Conservation (phyloP, 345 rosid genomes). For the Microthlaspi erraticum region DNA sequence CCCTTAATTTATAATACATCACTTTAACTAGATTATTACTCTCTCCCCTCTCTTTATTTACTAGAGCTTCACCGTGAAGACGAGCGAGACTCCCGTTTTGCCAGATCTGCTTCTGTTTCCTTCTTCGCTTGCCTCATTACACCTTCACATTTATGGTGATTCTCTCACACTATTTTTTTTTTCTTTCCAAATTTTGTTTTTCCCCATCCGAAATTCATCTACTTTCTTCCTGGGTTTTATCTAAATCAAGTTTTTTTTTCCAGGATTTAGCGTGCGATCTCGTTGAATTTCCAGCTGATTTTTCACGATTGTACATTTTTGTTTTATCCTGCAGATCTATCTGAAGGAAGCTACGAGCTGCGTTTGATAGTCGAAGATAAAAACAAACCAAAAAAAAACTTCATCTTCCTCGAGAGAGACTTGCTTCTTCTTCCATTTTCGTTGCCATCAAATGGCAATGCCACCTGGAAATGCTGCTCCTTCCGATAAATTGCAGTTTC, state of each 20-base stretch:
- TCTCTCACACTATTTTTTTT: not conserved
- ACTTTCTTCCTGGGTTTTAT: slow-evolving; percentile 23
- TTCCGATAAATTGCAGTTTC: slow-evolving; percentile 71
- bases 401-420: not conserved
- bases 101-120: slow-evolving; percentile 46
- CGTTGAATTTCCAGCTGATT: not conserved
- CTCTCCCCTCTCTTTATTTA: slow-evolving; percentile 12
- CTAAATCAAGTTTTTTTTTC: slow-evolving; percentile 17
- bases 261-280: slow-evolving; percentile 34
- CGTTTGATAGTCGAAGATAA: slow-evolving; percentile 15
- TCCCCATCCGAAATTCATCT: slow-evolving; percentile 8
- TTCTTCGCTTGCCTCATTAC: slow-evolving; percentile 1
- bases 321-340: slow-evolving; percentile 34
- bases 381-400: not conserved
- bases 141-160: slow-evolving; percentile 38
- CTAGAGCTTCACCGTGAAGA: slow-evolving; percentile 38
- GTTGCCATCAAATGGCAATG: slow-evolving; percentile 71
- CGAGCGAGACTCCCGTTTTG: slow-evolving; percentile 25
- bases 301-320: not conserved
- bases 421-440: not conserved
- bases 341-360: slow-evolving; percentile 29
- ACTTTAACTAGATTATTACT: slow-evolving; percentile 34
- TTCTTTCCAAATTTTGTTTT: not conserved
- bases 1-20: slow-evolving; percentile 39
- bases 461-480: slow-evolving; percentile 68